Percentiles rank a stretch among this genome's conserved stretches.
These are phyloP conservation scores for Cercospora sp. DNA, from an alignment of 2,329 filamentous ascomycete species.

Conservation along the genomic window DNA sequence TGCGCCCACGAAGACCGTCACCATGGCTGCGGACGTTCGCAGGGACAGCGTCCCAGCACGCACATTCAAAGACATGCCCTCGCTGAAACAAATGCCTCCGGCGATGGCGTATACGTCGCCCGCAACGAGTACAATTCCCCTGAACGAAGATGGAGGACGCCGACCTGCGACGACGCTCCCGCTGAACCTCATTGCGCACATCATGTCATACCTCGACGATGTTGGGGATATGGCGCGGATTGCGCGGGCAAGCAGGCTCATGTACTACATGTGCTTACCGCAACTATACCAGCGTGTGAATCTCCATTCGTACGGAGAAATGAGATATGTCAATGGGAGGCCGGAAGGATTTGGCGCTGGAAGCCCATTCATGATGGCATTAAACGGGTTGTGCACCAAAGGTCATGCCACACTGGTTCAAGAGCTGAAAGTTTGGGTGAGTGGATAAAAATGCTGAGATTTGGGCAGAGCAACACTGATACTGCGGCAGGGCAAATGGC, in stretches of 20 bases:
- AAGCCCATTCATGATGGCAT: constrained; percentile 63
- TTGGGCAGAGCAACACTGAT: not conserved
- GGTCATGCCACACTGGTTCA: constrained; percentile 56
- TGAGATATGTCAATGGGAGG: constrained; percentile 58
- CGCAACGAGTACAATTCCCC: constrained; percentile 19
- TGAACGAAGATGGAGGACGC: constrained; percentile 12
- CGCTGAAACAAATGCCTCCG: constrained; percentile 26
- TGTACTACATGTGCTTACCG: constrained; percentile 66
- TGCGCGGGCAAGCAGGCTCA: constrained; percentile 60
- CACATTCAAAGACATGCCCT: constrained; percentile 8
- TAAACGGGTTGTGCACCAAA: constrained; percentile 62
- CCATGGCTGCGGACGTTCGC: not conserved
- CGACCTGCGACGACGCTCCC: constrained; percentile 46
- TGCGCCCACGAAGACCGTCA: constrained; percentile 5
- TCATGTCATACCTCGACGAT: constrained; percentile 60
- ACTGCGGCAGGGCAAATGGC: constrained; percentile 53
- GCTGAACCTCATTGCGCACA: constrained; percentile 59
- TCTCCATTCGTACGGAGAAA: constrained; percentile 59
- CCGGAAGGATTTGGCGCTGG: constrained; percentile 64
- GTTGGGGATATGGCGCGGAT: constrained; percentile 59
- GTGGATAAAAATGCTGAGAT: not conserved
- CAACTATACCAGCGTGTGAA: constrained; percentile 60
- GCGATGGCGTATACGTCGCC: constrained; percentile 35
- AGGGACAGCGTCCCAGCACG: not conserved
- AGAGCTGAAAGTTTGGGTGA: constrained; percentile 49